A percentile compares a stretch with the other conserved stretches of the same genome.
Conservation (phyloP, 495 filamentous ascomycete species). For the Hypoxylon intermedium region DNA sequence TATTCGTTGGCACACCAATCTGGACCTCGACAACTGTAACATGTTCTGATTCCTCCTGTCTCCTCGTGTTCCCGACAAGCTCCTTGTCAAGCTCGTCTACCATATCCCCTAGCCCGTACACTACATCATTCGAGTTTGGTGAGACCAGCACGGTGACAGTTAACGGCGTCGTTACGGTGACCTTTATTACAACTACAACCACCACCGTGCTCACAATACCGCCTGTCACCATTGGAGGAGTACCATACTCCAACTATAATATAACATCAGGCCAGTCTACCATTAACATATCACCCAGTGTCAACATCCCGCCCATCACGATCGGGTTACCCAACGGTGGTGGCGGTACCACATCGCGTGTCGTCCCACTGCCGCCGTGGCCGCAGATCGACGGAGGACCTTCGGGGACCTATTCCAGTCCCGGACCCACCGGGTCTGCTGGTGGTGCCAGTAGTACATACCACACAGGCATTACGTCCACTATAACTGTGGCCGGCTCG, state of each 20-base stretch:
- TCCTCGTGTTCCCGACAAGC: slow-evolving; percentile 33
- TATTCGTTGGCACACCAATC: slow-evolving; percentile 15
- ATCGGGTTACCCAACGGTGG: slow-evolving; percentile 9
- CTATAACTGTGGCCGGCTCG: no score
- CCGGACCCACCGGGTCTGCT: no score
- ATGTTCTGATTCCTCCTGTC: slow-evolving; percentile 7
- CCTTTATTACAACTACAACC: slow-evolving; percentile 22
- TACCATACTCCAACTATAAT: slow-evolving; percentile 22
- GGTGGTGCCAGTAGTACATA: no score
- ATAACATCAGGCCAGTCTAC: background rate
- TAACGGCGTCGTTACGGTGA: background rate
- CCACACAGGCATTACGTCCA: no score
- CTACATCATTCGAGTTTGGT: slow-evolving; percentile 34
- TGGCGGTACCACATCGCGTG: slow-evolving; percentile 15
- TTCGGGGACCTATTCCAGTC: no score
- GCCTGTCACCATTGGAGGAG: slow-evolving; percentile 1
- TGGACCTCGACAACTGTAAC: slow-evolving; percentile 6
- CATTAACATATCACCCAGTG: slow-evolving; percentile 3
- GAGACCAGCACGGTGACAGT: background rate
- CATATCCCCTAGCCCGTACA: slow-evolving; percentile 17
- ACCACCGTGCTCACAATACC: slow-evolving; percentile 23
- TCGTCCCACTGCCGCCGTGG: slow-evolving; percentile 30
- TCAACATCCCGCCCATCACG: slow-evolving; percentile 25
- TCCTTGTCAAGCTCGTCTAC: background rate
- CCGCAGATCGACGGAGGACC: slow-evolving; percentile 15